A percentile compares a stretch with the other conserved stretches of the same genome.
Evolutionary conservation across 257 asterid genomes (phyloP).

Genomic region (Solanum tarapatanum): DNA sequence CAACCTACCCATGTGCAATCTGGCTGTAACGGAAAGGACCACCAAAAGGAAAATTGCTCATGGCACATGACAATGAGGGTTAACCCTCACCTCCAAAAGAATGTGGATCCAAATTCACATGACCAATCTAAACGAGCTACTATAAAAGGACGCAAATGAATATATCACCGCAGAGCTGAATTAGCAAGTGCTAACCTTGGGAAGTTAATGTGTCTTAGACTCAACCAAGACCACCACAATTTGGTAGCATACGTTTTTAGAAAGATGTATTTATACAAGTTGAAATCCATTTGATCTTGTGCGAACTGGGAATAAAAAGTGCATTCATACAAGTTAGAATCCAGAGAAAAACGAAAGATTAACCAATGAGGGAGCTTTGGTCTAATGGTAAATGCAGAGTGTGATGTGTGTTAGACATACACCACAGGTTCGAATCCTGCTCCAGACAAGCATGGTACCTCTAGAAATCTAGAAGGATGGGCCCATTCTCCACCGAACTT

Average conservation of each 20-base stretch:
- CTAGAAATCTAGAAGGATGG: background rate
- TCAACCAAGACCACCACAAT: background rate
- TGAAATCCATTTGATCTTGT: background rate
- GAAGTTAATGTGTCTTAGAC: background rate
- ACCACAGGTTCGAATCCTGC: background rate
- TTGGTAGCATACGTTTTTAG: background rate
- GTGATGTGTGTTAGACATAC: background rate
- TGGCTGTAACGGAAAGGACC: background rate
- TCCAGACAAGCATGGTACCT: background rate
- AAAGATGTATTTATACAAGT: background rate
- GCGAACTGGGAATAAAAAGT: background rate
- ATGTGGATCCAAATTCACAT: background rate
- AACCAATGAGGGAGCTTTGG: background rate
- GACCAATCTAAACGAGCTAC: background rate
- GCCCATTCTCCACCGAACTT: background rate
- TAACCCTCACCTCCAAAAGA: background rate
- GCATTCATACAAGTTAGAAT: background rate
- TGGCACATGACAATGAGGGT: background rate
- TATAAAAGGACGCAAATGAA: background rate
- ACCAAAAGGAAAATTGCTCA: background rate
- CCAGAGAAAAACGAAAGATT: background rate
- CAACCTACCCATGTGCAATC: background rate
- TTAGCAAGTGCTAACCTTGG: background rate
- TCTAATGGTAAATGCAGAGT: background rate
- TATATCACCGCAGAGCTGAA: background rate